Base-by-base conservation (phyloP, 768 basidiomycete species). In the Leucosporidium scottii region DNA sequence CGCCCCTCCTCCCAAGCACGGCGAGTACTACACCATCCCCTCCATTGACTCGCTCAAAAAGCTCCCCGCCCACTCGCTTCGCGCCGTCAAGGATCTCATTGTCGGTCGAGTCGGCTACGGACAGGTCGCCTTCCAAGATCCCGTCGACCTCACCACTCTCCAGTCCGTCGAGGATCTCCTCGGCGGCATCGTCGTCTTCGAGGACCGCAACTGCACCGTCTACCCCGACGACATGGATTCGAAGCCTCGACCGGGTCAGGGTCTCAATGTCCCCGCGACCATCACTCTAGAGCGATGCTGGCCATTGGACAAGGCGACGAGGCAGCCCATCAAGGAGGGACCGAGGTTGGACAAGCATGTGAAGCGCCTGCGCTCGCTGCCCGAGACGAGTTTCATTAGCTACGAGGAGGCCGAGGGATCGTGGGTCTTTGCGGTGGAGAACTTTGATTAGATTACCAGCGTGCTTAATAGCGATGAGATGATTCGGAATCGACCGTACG, bases 101-200 rank as follows among this genome's bases (percentile, higher is more conserved):
- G 91, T 96, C 54, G 92, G 93, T 13, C 87, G 94, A n/a, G 84
- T 87, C 63, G 92, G 93, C 47, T 94, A 87, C 74, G 96, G 96
- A 39, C 84, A 92, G 78, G 87, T 98, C 70, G 80, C 84, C 77
- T 84, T 94, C 86, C 81, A 84, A 78, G 82, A 90, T 79, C 81
- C 88, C 70, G 79, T 84, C 67, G 92, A 98, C 76, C 84, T 99
- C 65, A 96, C 93, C 30, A 86, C 87, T 28, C 81, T 94, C 58
- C 81, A 86, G 21, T 87, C 87, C 75, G 83, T 98, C 49, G 84
- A 86, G 10, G 86, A 87, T 49, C 84, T 99, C 39, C 82, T 92
- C 7, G 94, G 93, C n/a, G 85, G 87, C 65, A 83, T 92, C 66
- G 84, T 98, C 30, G 83, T 87, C 56, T 93, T 99, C 77, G 87